A percentile compares a stretch with the other conserved stretches of the same genome.
Conservation (phyloP, 305 asterid species). For the Fraxinus angustifolia region DNA sequence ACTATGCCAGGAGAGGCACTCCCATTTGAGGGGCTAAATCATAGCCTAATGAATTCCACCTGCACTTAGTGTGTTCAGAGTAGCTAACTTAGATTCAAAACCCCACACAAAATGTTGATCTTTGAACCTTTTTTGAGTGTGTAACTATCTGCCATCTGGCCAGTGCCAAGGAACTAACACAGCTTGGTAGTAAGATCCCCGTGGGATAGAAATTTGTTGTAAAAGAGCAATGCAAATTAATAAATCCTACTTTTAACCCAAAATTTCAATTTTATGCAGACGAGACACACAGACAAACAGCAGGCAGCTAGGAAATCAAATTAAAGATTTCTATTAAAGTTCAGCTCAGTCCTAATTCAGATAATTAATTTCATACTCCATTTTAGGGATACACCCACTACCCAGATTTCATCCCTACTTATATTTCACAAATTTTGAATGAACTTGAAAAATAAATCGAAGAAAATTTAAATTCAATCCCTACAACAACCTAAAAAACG, state of each 20-base stretch:
- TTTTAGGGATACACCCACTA: not conserved
- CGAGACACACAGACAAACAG: not conserved
- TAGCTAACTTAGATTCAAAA: not conserved
- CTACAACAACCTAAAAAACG: not conserved
- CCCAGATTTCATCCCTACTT: not conserved
- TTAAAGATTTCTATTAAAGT: not conserved
- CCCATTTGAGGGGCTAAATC: not conserved
- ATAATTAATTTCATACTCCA: not conserved
- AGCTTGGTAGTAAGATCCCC: not conserved
- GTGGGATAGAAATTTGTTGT: not conserved
- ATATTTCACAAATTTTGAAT: not conserved
- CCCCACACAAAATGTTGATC: not conserved
- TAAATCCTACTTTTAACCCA: not conserved
- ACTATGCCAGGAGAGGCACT: not conserved
- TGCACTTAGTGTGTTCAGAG: not conserved
- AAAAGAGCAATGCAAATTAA: not conserved
- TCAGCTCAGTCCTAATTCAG: not conserved
- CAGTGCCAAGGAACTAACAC: not conserved
- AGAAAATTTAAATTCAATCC: not conserved
- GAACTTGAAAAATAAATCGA: not conserved
- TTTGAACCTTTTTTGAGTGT: not conserved
- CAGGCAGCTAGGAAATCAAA: not conserved
- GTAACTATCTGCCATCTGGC: not conserved
- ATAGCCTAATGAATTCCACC: not conserved
- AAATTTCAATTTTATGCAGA: not conserved